Conservation (phyloP, 1,284 basidiomycete species). For the Wallemia ichthyophaga region DNA sequence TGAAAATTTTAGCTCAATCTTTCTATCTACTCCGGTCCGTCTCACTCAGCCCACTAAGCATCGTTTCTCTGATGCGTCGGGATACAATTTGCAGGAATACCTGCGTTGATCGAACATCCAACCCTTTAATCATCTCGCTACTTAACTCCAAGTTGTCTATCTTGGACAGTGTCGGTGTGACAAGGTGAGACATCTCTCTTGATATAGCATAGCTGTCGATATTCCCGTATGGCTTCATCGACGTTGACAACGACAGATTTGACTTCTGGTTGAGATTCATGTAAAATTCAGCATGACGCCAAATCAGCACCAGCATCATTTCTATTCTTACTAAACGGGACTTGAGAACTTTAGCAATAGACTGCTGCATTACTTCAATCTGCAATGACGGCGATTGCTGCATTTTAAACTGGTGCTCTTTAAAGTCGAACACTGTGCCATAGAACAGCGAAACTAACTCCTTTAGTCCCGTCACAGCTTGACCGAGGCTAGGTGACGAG, state of each 20-base stretch:
- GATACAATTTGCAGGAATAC: constrained; percentile 38
- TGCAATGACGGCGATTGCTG: constrained; percentile 1
- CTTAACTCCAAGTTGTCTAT: constrained; percentile 41
- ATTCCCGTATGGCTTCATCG: constrained; percentile 3
- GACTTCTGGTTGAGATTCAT: constrained; percentile 12
- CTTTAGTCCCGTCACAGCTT: constrained; percentile 20
- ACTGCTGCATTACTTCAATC: constrained; percentile 18
- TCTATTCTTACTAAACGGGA: constrained; percentile 21
- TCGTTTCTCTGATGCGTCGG: background rate
- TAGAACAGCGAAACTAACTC: constrained; percentile 12
- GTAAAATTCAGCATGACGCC: constrained; percentile 41
- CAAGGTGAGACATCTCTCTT: constrained; percentile 1
- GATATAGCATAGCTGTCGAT: constrained; percentile 2
- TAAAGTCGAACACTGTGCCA: constrained; percentile 8
- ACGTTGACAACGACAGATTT: constrained; percentile 7
- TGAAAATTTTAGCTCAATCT: too few relatives aligned
- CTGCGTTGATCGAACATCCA: background rate
- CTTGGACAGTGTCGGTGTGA: constrained; percentile 23
- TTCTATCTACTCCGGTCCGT: too few relatives aligned
- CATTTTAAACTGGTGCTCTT: constrained; percentile 6
- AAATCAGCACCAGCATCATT: constrained; percentile 51
- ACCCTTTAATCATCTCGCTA: constrained; percentile 9
- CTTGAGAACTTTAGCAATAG: constrained; percentile 16
- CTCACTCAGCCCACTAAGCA: too few relatives aligned
- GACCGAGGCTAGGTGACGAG: constrained; percentile 16